Base-by-base conservation (phyloP, 2,329 filamentous ascomycete genomes). In the Exophiala dermatitidis region DNA sequence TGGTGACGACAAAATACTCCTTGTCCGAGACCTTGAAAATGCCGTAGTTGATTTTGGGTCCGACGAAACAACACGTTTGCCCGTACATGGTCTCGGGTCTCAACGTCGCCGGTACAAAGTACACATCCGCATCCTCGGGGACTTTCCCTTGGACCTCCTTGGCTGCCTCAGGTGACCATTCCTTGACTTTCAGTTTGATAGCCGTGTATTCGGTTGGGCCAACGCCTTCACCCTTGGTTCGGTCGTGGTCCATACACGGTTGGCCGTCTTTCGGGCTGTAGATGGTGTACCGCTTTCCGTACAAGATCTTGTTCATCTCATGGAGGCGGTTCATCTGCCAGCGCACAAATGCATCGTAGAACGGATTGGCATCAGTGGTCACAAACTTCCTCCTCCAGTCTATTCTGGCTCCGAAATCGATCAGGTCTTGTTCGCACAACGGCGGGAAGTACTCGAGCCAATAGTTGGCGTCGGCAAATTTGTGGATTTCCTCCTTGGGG, bases 81-180 rank as follows among this genome's bases (percentile, higher is more conserved):
- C 94, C 94, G 68, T 97, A 98, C 91, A 98, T 97, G 34, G 93
- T 98, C 77, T 98, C 93, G 2, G 93, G 89, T 58, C 93, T 81
- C 57, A 98, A 79, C 51, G 93, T 97, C 10, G 93, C 93, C 8
- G 93, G 87, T 8, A 97, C 82, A 65, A 97, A 86, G 74, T 85
- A 97, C 52, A 96, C 85, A 57, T 86, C 86, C 43, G 88, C 85
- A 60, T 80, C 83, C 34, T 83, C 78, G 4, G 91, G 87, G 3
- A 97, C 74, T 74, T 91, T 93, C 60, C 81, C 84, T 68, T 85
- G 79, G 54, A 97, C 72, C 49, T 81, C 74, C 61, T 85, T 80
- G 60, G 82, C 81, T 28, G 89, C 86, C 59, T 84, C 79, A 31
- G 86, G 82, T 1, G 90, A 81, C 90, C 90, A 98, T 67, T 95